phyloP scores from a whole-genome alignment of 352 stramenopile genomes.

The Pythium brassicae region DNA sequence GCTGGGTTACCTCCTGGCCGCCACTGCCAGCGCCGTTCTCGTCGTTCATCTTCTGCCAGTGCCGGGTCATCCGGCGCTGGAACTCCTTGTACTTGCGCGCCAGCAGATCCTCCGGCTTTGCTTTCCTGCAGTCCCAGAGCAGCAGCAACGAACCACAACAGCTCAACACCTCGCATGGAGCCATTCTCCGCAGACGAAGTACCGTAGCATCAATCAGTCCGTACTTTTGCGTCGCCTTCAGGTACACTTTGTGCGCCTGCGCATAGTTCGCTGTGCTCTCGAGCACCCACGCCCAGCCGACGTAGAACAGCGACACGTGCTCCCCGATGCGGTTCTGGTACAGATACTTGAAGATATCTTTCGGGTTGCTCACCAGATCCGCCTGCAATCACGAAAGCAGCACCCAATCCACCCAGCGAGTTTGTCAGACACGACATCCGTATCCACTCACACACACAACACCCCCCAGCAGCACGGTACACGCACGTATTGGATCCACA shows the following conservation, averaged over 20 bases:
- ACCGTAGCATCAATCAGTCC: slow-evolving; percentile 8
- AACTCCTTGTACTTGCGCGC: slow-evolving; percentile 81
- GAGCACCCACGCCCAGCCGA: slow-evolving; percentile 79
- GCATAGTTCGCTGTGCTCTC: slow-evolving; percentile 80
- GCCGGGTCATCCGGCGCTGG: slow-evolving; percentile 75
- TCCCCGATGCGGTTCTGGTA: slow-evolving; percentile 87
- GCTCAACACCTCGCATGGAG: not conserved
- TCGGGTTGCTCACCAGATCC: slow-evolving; percentile 80
- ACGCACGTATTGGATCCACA: slow-evolving; percentile 88
- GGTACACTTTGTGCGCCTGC: slow-evolving; percentile 82
- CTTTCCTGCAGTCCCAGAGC: slow-evolving; percentile 37
- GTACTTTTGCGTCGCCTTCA: slow-evolving; percentile 85
- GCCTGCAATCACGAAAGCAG: slow-evolving; percentile 29
- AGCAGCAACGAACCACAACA: slow-evolving; percentile 1
- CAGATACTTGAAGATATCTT: slow-evolving; percentile 88
- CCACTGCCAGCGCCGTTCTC: slow-evolving; percentile 18
- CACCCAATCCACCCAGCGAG: not conserved
- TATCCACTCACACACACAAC: not conserved
- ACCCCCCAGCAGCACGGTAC: not conserved
- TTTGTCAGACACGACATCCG: not conserved
- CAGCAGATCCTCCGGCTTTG: slow-evolving; percentile 59
- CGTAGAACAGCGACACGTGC: slow-evolving; percentile 78
- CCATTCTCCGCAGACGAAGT: not conserved
- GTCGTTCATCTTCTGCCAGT: slow-evolving; percentile 71
- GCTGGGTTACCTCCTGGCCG: slow-evolving; percentile 39